These are phyloP conservation scores for Euphorbia lathyris DNA, from an alignment of 345 rosid genomes.

Conservation along the genomic window DNA sequence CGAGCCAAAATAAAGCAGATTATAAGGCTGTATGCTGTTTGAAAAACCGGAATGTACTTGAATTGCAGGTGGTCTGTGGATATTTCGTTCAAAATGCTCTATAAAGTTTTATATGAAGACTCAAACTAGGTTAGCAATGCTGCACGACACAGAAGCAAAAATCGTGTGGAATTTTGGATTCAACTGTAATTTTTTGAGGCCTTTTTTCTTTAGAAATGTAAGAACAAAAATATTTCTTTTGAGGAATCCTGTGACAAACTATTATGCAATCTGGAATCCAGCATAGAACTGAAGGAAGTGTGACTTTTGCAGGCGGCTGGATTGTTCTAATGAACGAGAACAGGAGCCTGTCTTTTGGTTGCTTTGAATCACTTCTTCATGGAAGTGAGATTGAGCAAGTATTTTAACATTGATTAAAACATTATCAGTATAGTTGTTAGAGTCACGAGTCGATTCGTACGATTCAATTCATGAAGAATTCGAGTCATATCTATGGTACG, in stretches of 20 bases:
- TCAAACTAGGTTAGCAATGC: background rate
- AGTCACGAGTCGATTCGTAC: no score
- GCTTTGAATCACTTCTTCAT: background rate
- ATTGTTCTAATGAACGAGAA: background rate
- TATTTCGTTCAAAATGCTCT: background rate
- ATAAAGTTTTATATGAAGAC: background rate
- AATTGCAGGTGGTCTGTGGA: background rate
- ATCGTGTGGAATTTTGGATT: background rate
- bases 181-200: background rate
- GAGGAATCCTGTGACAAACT: background rate
- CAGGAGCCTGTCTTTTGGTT: background rate
- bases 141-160: background rate
- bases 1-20: constrained; percentile 17
- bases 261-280: no score
- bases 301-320: background rate
- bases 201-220: background rate
- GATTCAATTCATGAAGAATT: no score
- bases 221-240: no score
- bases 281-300: background rate
- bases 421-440: no score
- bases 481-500: no score
- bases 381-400: background rate
- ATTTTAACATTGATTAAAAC: no score
- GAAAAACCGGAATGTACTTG: background rate
- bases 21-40: constrained; percentile 29